These are phyloP conservation scores for Phylloporus sp. DNA, from an alignment of 768 basidiomycete species.

Conservation along the genomic window DNA sequence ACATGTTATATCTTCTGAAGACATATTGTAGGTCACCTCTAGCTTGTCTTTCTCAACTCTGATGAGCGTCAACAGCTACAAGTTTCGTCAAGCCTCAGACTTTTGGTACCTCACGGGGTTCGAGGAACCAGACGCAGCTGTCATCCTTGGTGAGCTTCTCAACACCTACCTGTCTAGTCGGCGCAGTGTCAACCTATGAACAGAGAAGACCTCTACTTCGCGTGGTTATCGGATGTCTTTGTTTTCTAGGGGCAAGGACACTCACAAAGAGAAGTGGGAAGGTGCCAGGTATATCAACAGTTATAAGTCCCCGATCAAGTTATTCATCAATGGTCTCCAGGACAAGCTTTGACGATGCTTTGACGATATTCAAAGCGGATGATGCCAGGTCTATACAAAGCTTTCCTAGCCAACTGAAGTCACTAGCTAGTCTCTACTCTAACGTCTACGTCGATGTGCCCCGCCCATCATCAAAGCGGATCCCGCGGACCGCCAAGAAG, in stretches of 20 bases:
- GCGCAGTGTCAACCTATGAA: background rate
- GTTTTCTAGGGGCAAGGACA: constrained; percentile 74
- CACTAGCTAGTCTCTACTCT: constrained; percentile 45
- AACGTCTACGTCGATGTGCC: constrained; percentile 54
- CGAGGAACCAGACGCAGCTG: constrained; percentile 86
- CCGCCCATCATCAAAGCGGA: constrained; percentile 34
- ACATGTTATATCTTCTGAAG: constrained; percentile 27
- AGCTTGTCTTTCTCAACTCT: constrained; percentile 2
- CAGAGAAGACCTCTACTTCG: constrained; percentile 67
- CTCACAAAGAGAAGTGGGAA: constrained; percentile 85
- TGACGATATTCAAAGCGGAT: constrained; percentile 73
- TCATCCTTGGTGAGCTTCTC: constrained; percentile 63
- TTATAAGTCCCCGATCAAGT: background rate
- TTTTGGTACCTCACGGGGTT: constrained; percentile 98
- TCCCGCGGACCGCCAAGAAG: constrained; percentile 44
- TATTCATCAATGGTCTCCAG: constrained; percentile 29
- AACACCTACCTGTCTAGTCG: background rate
- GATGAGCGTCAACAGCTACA: constrained; percentile 60
- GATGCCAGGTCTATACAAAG: constrained; percentile 55
- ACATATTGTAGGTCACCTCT: constrained; percentile 67
- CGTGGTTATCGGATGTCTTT: constrained; percentile 85
- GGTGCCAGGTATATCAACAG: constrained; percentile 58
- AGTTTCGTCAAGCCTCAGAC: constrained; percentile 88
- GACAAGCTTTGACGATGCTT: constrained; percentile 63
- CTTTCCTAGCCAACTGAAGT: constrained; percentile 58